phyloP scores from a whole-genome alignment of 495 filamentous ascomycete genomes.

The Tuber indicum region DNA sequence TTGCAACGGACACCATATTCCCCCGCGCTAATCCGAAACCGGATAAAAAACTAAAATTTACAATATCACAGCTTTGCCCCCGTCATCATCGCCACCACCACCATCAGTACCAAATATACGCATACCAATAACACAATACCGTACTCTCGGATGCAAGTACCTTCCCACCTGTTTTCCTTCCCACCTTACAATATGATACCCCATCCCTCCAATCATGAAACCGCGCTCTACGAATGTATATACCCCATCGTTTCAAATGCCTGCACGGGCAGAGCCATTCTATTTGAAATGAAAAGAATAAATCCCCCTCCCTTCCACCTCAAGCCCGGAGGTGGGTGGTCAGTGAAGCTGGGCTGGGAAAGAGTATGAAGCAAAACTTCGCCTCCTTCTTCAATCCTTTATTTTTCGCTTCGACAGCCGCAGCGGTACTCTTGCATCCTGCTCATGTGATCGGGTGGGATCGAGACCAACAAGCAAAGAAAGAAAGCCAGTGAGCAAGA shows the following conservation, averaged over 20 bases:
- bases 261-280: neutral
- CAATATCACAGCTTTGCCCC: neutral
- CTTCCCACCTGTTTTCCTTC: neutral
- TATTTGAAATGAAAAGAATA: neutral
- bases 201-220: conserved; percentile 2
- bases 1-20: neutral
- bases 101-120: conserved; percentile 3
- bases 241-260: neutral
- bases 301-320: neutral
- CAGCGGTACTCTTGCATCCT: neutral
- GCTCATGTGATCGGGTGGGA: neutral
- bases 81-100: neutral
- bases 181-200: neutral
- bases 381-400: neutral
- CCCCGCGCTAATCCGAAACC: neutral
- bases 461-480: neutral
- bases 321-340: neutral
- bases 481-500: neutral
- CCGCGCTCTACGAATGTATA: neutral
- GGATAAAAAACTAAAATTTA: neutral
- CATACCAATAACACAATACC: neutral
- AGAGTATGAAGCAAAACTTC: neutral
- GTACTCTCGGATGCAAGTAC: neutral
- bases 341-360: neutral
- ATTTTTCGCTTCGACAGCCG: neutral